Percentiles rank a stretch among this genome's conserved stretches.
Conservation (phyloP, 2,329 filamentous ascomycete species). For the Aureobasidium zeae region DNA sequence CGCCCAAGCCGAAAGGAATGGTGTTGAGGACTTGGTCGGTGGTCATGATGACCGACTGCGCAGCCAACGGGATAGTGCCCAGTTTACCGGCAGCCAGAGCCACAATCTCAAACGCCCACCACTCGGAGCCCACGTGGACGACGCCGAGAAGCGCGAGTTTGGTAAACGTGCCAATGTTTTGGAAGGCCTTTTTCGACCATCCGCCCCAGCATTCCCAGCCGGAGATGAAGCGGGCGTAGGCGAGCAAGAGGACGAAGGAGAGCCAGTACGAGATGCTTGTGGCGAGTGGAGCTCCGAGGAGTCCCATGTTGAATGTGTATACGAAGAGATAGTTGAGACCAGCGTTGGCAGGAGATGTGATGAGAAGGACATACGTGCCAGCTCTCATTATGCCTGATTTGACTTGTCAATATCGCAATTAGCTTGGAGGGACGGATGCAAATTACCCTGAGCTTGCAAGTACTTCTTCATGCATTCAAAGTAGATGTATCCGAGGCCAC, state of each 20-base stretch:
- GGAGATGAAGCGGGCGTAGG: conserved; percentile 60
- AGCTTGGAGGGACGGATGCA: neutral
- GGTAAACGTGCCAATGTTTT: conserved; percentile 61
- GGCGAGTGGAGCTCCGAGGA: conserved; percentile 71
- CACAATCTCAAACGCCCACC: conserved; percentile 92
- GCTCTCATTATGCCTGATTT: conserved; percentile 50
- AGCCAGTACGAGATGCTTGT: conserved; percentile 81
- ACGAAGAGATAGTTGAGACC: conserved; percentile 59
- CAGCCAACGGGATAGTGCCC: conserved; percentile 68
- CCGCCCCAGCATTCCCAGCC: conserved; percentile 76
- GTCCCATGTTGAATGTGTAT: conserved; percentile 58
- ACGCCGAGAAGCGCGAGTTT: conserved; percentile 67
- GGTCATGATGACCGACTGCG: conserved; percentile 85
- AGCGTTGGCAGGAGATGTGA: conserved; percentile 52
- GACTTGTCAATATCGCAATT: conserved; percentile 2
- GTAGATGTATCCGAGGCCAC: conserved; percentile 77
- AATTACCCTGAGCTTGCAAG: conserved; percentile 47
- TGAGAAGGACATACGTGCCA: conserved; percentile 53
- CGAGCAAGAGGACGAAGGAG: conserved; percentile 66
- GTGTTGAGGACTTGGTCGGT: conserved; percentile 71
- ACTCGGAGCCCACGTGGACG: conserved; percentile 79
- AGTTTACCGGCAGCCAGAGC: conserved; percentile 72
- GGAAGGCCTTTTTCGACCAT: conserved; percentile 53
- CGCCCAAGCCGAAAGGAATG: conserved; percentile 76
- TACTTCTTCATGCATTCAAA: conserved; percentile 67